Evolutionary conservation across 176 grass and related monocot species (phyloP).

Genomic region (Areca catechu): DNA sequence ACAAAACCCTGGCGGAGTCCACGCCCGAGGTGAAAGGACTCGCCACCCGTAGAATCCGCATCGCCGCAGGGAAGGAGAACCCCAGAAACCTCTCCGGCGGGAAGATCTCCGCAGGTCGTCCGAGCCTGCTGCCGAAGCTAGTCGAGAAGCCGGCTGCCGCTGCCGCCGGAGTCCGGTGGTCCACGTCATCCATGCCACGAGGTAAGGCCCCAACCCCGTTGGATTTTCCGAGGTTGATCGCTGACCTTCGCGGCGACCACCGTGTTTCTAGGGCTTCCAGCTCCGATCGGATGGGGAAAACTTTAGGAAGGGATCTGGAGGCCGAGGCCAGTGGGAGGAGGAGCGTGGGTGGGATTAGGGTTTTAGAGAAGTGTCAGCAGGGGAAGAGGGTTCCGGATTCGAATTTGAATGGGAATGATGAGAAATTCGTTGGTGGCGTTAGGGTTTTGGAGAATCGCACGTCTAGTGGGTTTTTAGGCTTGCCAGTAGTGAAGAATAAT

Average conservation of each 20-base stretch:
- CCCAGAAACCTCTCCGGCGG: conserved; percentile 22
- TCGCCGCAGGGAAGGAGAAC: conserved; percentile 36
- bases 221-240: conserved; percentile 31
- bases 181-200: conserved; percentile 74
- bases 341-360: conserved; percentile 40
- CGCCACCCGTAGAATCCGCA: background rate
- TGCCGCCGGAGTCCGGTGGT: conserved; percentile 39
- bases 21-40: conserved; percentile 11
- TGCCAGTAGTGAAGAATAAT: conserved; percentile 20
- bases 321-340: conserved; percentile 31
- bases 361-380: conserved; percentile 25
- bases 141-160: conserved; percentile 4
- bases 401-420: conserved; percentile 8
- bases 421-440: conserved; percentile 26
- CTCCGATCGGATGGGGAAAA: conserved; percentile 33
- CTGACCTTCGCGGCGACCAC: conserved; percentile 26
- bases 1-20: background rate
- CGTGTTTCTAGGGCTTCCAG: conserved; percentile 16
- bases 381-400: background rate
- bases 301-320: conserved; percentile 29
- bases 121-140: conserved; percentile 15
- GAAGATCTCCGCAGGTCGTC: conserved; percentile 33
- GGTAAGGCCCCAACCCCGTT: conserved; percentile 51
- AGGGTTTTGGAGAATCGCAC: conserved; percentile 9
- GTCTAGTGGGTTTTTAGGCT: conserved; percentile 17